A percentile compares a stretch with the other conserved stretches of the same genome.
phyloP scores from a whole-genome alignment of 2,329 filamentous ascomycete species.

The Pseudogymnoascus sp. region DNA sequence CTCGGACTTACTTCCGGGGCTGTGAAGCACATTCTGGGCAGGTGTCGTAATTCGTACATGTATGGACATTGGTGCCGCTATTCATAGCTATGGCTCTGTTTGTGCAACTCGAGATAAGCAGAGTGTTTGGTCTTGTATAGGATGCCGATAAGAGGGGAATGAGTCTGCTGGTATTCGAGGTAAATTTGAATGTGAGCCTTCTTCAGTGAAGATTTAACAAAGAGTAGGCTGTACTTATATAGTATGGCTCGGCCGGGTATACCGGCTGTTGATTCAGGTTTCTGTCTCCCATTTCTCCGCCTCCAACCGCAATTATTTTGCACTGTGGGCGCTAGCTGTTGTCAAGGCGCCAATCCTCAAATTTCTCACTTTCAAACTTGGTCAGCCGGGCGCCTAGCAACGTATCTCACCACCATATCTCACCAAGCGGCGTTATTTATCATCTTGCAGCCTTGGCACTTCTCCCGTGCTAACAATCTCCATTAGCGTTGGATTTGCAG shows the following conservation, averaged over 20 bases:
- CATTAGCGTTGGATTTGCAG: constrained; percentile 1
- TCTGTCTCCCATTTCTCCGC: background rate
- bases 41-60: background rate
- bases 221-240: background rate
- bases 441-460: background rate
- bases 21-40: background rate
- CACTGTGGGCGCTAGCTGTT: background rate
- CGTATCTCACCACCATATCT: background rate
- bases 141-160: background rate
- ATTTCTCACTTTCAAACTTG: constrained; percentile 1
- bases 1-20: background rate
- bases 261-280: background rate
- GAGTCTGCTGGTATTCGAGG: background rate
- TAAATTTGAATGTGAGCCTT: background rate
- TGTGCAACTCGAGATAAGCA: background rate
- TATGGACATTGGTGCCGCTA: background rate
- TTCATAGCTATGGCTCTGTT: background rate
- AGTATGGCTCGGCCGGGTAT: background rate
- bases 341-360: background rate
- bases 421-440: background rate
- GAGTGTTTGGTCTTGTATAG: background rate
- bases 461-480: background rate
- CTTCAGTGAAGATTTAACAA: background rate
- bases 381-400: background rate
- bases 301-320: background rate